Conservation (phyloP, 2,329 filamentous ascomycete species). For the Fusarium sp. region DNA sequence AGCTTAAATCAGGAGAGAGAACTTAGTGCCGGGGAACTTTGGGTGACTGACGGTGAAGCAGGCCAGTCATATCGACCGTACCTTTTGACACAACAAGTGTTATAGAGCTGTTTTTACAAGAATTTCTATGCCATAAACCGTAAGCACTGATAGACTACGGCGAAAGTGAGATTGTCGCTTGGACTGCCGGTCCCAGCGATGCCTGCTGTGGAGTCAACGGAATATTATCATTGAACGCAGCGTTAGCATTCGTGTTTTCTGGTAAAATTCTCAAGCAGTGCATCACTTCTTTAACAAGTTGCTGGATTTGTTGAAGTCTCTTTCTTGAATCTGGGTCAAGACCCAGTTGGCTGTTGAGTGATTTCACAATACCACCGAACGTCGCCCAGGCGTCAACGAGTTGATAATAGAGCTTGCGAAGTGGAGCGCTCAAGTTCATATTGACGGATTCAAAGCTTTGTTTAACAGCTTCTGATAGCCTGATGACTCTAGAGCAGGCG, state of each 20-base stretch:
- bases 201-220: neutral
- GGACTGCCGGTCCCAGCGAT: neutral
- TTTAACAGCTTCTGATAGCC: neutral
- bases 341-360: neutral
- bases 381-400: neutral
- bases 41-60: too few relatives aligned
- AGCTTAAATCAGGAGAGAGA: too few relatives aligned
- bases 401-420: neutral
- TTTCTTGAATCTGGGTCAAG: neutral
- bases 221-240: neutral
- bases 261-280: neutral
- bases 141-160: neutral
- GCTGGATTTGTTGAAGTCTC: neutral
- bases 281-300: neutral
- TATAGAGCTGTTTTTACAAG: too few relatives aligned
- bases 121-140: too few relatives aligned
- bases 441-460: neutral
- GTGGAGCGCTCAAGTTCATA: neutral
- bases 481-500: neutral
- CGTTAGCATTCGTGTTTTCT: accelerated
- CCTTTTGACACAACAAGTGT: too few relatives aligned
- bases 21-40: too few relatives aligned
- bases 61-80: too few relatives aligned
- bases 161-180: neutral
- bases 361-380: neutral